Base-by-base conservation (phyloP, 306 rosid species). In the Cucurbita ficifolia region DNA sequence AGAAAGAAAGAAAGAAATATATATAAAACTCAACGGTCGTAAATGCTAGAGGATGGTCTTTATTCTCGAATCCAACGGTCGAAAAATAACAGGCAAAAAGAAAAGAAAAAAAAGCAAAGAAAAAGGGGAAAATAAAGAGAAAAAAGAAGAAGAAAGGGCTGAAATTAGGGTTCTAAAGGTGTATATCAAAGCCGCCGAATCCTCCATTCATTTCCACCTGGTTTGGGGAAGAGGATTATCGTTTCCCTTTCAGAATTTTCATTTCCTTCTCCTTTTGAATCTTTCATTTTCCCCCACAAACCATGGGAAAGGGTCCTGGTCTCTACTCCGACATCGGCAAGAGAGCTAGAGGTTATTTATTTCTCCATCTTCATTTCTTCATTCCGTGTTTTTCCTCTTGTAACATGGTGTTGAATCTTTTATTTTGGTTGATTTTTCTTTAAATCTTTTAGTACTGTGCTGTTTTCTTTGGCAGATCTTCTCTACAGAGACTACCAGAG, bases 261-360 rank as follows among this genome's bases (percentile, higher is more conserved):
- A 14, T 49, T 70, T 57, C 24, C 14, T 43, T 72, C 76, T 42
- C 18, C 22, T 39, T 38, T 51, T 63, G 51, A 83, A 86, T 76
- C 70, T 53, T 62, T 80, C 67, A 45, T 79, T 79, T 77, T 81
- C 61, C 49, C 17, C 12, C 42, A n/a, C 24, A 51, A 62, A 81
- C 73, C 73, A 93, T 93, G 98, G 81, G 79, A 42, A 89, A 87
- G 82, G 98, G 98, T 82, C 98, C 98, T 10, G 97, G 97, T 33
- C 98, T 93, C 64, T 93, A 90, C 94, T 42, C 90, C 63, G 97
- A 93, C 68, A 88, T 93, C 76, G 97, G 97, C 84, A 93, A 88
- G 72, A 87, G 81, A 78, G 87, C 97, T 79, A 84, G 96, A 88
- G 98, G 39, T 51, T 64, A 3, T 55, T 65, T 2, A 5, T 79